Conservation (phyloP, 2,329 filamentous ascomycete genomes). For the Hymenoscyphus linearis region DNA sequence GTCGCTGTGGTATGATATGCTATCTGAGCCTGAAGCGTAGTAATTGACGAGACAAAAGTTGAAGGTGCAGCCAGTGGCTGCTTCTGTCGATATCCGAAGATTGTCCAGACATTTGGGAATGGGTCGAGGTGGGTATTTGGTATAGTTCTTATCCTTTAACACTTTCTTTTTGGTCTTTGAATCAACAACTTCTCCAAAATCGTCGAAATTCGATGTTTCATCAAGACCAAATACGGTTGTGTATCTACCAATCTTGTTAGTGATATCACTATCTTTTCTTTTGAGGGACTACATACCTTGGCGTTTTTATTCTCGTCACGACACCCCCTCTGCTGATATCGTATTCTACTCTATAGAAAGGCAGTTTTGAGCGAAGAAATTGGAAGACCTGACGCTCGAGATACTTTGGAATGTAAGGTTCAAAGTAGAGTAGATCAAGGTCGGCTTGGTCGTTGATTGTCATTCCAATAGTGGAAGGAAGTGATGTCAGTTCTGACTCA, state of each 20-base stretch:
- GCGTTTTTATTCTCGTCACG: conserved; percentile 55
- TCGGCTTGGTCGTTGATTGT: conserved; percentile 62
- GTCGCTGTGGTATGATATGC: conserved; percentile 75
- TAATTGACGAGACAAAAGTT: conserved; percentile 83
- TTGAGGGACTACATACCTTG: conserved; percentile 34
- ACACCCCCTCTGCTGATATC: conserved; percentile 61
- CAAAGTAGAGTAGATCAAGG: conserved; percentile 69
- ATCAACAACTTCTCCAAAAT: conserved; percentile 40
- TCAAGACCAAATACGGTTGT: conserved; percentile 55
- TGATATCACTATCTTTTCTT: neutral
- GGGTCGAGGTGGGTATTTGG: conserved; percentile 57
- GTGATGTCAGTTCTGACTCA: conserved; percentile 36
- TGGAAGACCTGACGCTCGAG: conserved; percentile 58
- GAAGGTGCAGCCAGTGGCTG: conserved; percentile 59
- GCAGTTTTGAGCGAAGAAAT: conserved; percentile 65
- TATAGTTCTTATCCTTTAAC: conserved; percentile 49
- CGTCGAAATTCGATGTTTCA: conserved; percentile 57
- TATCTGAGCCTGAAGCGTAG: conserved; percentile 71
- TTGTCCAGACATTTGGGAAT: conserved; percentile 64
- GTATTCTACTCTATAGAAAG: conserved; percentile 73
- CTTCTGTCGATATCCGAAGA: conserved; percentile 58
- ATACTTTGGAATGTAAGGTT: conserved; percentile 61
- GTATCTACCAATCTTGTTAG: conserved; percentile 38
- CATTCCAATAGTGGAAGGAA: conserved; percentile 48
- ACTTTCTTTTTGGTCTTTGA: conserved; percentile 37